Evolutionary conservation across 2,329 filamentous ascomycete genomes (phyloP), one percentile per base, ranked within the genome.

Genomic region (Colletotrichum sp.): DNA sequence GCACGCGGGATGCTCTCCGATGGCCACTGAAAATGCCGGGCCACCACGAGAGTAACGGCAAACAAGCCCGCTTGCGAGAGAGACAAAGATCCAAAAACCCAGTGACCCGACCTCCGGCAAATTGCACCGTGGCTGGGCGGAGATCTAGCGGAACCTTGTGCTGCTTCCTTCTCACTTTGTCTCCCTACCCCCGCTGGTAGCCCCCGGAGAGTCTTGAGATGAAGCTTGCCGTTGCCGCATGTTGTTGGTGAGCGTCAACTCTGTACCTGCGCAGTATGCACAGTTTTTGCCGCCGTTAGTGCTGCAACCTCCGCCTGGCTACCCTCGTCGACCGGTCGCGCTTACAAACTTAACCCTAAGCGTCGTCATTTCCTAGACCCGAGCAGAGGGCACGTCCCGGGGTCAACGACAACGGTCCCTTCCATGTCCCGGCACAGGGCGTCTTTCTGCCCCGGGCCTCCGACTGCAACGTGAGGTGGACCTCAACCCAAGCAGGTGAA

Each of bases 401-500:
- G 68, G 61, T 52, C 25, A 43, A 48, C 32, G 70, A 72, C 62
- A 75, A 66, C 73, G 64, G 39, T 64, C 69, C 69, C 73, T 68
- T 55, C 73, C 73, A 65, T 39, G 64, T 73, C 69, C 66, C 70
- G 73, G 73, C 64, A 75, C 58, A 68, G 64, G 34, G 28, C 56
- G 60, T 30, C 62, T 25, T 58, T 48, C 16, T 68, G 70, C 58
- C 70, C 73, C 73, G 64, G 70, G 70, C 16, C 74, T 70, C 74
- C 74, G 71, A 75, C 36, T 76, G 71, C 66, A 74, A 76, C 74
- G 36, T 70, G 58, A 70, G 74, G 71, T 76, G 74, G 71, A 28
- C 61, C 43, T 52, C 66, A 43, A 66, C 65, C 71, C 48, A 69
- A 70, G 71, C 65, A 22, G 70, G 74, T 22, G 28, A 65, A 62